These are phyloP conservation scores for Tylopilus rubrobrunneus DNA, from an alignment of 768 basidiomycete species.

Conservation along the genomic window DNA sequence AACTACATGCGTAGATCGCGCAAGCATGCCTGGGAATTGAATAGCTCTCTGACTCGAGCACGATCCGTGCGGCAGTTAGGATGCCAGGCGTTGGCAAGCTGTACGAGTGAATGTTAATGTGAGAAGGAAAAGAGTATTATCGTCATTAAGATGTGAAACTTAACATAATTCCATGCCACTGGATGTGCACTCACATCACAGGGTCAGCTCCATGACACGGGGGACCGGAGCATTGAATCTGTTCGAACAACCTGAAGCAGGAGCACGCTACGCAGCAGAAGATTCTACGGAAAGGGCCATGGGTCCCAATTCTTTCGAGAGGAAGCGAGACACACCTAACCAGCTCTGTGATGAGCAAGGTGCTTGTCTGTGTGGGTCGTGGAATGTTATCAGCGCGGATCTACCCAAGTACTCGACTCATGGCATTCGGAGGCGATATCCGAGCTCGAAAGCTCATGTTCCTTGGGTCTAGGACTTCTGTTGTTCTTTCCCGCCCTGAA, in stretches of 20 bases:
- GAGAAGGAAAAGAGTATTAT: constrained; percentile 1
- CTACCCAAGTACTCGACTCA: constrained; percentile 23
- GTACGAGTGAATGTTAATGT: constrained; percentile 9
- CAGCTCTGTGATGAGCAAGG: constrained; percentile 32
- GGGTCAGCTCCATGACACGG: constrained; percentile 25
- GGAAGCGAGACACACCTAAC: constrained; percentile 31
- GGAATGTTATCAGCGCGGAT: constrained; percentile 22
- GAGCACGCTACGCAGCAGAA: constrained; percentile 33
- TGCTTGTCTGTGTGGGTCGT: constrained; percentile 30
- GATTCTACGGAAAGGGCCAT: constrained; percentile 24
- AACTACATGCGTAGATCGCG: constrained; percentile 6
- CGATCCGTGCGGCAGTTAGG: constrained; percentile 29
- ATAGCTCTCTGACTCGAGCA: constrained; percentile 23
- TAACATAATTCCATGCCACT: constrained; percentile 28
- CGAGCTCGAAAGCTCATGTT: constrained; percentile 10
- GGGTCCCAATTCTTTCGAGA: constrained; percentile 19
- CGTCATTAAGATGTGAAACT: constrained; percentile 17
- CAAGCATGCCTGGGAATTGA: constrained; percentile 28
- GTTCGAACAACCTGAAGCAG: constrained; percentile 16
- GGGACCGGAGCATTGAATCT: constrained; percentile 28
- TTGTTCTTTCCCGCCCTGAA: constrained; percentile 28
- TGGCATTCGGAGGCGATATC: constrained; percentile 22
- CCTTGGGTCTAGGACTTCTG: constrained; percentile 4
- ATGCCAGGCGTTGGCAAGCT: constrained; percentile 33
- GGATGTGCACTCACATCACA: constrained; percentile 29